These are phyloP conservation scores for Leccinum olivaceopallidum DNA, from an alignment of 768 basidiomycete genomes.

Conservation along the genomic window DNA sequence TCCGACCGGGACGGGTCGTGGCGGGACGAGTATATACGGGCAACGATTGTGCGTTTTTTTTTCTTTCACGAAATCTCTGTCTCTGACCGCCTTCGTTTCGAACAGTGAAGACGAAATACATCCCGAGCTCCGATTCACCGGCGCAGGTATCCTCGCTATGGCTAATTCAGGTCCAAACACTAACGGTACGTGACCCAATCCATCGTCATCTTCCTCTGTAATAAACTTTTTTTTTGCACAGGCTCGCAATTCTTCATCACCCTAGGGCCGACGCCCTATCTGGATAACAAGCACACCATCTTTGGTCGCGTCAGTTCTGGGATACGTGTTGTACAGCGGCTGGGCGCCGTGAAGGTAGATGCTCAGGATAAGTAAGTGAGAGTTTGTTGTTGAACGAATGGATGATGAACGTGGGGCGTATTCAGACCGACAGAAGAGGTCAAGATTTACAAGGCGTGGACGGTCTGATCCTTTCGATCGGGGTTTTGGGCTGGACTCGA, in stretches of 20 bases:
- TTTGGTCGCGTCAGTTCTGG: slow-evolving; percentile 90
- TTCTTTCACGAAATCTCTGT: no score
- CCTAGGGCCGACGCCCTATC: slow-evolving; percentile 76
- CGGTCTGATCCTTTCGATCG: slow-evolving; percentile 4
- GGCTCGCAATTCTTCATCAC: slow-evolving; percentile 97
- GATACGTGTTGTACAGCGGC: slow-evolving; percentile 88
- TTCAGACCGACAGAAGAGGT: slow-evolving; percentile 70
- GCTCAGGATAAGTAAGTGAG: slow-evolving; percentile 75
- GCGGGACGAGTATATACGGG: not conserved
- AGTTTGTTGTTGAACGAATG: not conserved
- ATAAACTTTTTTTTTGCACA: slow-evolving; percentile 25
- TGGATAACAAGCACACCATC: slow-evolving; percentile 86
- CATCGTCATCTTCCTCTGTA: rapidly evolving
- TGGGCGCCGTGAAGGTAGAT: slow-evolving; percentile 91
- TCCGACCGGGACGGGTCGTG: not conserved
- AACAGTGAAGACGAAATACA: not conserved
- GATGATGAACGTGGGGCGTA: not conserved
- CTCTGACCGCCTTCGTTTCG: no score
- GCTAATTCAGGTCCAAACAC: slow-evolving; percentile 35
- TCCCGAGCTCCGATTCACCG: not conserved
- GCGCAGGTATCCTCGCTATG: not conserved
- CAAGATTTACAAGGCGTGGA: slow-evolving; percentile 80
- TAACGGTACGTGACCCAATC: slow-evolving; percentile 51
- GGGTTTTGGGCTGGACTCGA: no score
- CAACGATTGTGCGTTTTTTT: not conserved